Conservation (phyloP, 306 rosid genomes). For the Fragaria nilgerrensis region DNA sequence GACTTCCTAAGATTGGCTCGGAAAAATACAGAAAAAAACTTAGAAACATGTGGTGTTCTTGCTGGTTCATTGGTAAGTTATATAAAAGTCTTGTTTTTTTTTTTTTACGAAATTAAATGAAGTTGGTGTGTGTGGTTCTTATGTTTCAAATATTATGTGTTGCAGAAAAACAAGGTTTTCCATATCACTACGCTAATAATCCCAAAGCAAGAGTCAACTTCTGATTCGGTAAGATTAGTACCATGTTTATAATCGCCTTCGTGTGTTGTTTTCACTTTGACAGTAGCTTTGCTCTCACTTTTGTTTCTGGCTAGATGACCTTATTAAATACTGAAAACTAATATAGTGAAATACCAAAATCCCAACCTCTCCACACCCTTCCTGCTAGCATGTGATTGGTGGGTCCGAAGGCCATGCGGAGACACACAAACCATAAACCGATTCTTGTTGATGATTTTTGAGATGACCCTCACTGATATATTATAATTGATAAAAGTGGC, state of each 20-base stretch:
- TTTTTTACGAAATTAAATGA: background rate
- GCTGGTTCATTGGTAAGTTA: conserved; percentile 89
- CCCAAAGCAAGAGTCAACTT: conserved; percentile 97
- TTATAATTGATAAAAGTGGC: background rate
- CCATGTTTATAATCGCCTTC: conserved; percentile 17
- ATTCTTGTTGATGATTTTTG: background rate
- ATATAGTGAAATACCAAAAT: background rate
- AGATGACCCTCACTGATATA: no score
- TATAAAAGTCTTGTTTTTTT: background rate
- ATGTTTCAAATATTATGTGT: conserved; percentile 32
- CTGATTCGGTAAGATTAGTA: conserved; percentile 80
- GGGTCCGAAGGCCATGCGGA: background rate
- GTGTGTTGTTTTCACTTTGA: conserved; percentile 16
- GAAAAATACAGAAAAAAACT: conserved; percentile 71
- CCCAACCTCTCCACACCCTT: background rate
- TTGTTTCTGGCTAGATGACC: background rate
- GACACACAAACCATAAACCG: background rate
- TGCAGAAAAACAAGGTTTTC: conserved; percentile 94
- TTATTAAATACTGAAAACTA: background rate
- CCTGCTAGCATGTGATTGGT: background rate
- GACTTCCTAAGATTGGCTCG: conserved; percentile 88
- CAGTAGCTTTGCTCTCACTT: background rate
- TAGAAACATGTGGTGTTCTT: conserved; percentile 95
- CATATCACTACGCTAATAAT: conserved; percentile 88
- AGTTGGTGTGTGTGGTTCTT: conserved; percentile 32